Conservation (phyloP, 345 rosid genomes). For the Psidium friedrichsthalianum region DNA sequence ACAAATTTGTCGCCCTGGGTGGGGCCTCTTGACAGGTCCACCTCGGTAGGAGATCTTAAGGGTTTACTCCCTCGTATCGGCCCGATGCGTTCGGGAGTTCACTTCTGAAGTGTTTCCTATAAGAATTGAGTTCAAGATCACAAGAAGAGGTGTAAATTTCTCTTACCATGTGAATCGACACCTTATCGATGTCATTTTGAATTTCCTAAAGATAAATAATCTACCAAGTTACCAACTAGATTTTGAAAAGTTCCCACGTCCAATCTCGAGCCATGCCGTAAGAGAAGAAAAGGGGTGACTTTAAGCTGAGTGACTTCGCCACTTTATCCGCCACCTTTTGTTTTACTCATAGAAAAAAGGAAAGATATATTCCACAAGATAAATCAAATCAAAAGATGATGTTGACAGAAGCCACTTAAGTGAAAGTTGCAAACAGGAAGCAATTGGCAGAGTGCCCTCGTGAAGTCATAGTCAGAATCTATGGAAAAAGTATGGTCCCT, state of each 20-base stretch:
- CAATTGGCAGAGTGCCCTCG: not conserved
- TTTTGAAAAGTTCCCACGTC: not conserved
- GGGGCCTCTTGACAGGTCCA: not conserved
- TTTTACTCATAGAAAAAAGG: not conserved
- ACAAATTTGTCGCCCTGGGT: no score
- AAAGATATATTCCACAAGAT: not conserved
- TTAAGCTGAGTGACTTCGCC: not conserved
- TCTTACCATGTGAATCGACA: not conserved
- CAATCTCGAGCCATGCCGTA: not conserved
- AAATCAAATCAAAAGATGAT: not conserved
- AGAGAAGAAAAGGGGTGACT: not conserved
- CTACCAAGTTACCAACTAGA: not conserved
- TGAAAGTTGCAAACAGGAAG: not conserved
- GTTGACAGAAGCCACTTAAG: not conserved
- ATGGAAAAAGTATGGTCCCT: not conserved
- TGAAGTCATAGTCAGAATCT: not conserved
- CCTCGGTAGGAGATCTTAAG: not conserved
- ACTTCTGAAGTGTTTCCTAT: not conserved
- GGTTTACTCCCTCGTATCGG: not conserved
- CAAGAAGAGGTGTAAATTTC: not conserved
- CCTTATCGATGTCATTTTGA: not conserved
- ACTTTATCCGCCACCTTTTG: not conserved
- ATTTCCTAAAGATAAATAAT: not conserved
- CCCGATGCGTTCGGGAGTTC: not conserved
- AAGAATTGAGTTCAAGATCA: not conserved